Conservation (phyloP, 306 rosid species). For the Bauhinia variegata region DNA sequence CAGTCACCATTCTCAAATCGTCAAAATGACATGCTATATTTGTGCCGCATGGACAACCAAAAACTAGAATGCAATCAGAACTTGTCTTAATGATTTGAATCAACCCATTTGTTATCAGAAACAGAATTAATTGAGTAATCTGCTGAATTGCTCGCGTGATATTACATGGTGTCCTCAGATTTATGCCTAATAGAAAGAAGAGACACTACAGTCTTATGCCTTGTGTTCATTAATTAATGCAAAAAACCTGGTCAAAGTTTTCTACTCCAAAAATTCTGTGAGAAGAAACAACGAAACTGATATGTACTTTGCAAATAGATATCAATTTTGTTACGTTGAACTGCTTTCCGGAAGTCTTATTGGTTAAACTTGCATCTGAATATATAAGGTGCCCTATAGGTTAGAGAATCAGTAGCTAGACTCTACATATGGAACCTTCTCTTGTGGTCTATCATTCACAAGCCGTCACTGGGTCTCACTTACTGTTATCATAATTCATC, state of each 20-base stretch:
- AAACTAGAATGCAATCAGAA: background rate
- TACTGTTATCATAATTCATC: conserved; percentile 11
- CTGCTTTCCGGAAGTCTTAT: no score
- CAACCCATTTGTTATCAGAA: background rate
- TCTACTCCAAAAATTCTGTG: no score
- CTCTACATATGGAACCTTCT: conserved; percentile 26
- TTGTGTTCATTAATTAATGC: no score
- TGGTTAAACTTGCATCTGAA: no score
- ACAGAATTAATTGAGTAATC: background rate
- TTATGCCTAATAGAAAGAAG: background rate
- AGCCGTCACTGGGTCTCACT: conserved; percentile 15
- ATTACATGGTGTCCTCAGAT: background rate
- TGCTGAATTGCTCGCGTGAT: background rate
- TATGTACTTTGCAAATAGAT: no score
- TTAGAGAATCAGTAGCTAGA: conserved; percentile 2
- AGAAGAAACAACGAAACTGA: no score
- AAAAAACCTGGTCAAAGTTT: no score
- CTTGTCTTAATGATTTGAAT: background rate
- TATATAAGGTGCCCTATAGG: no score
- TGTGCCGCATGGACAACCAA: background rate
- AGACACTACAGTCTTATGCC: no score
- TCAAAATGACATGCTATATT: conserved; percentile 42
- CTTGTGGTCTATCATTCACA: background rate
- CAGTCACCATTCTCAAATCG: conserved; percentile 24
- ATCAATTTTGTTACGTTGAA: no score